These are phyloP conservation scores for Auxenochlorella pyrenoidosa DNA, from an alignment of 139 green algal genomes.

Conservation along the genomic window DNA sequence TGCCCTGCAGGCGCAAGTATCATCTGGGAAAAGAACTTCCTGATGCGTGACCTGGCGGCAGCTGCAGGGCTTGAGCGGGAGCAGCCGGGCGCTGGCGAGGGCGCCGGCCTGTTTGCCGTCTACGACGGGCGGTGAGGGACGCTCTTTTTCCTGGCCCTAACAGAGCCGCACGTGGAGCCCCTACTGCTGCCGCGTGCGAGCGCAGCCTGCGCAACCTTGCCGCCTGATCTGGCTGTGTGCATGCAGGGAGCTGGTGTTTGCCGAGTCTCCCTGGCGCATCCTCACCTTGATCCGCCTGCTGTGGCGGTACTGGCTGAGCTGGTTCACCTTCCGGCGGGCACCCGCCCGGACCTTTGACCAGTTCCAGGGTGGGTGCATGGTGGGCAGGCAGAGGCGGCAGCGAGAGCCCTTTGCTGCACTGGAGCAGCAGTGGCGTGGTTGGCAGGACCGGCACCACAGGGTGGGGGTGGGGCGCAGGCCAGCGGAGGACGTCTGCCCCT, in stretches of 20 bases:
- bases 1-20: slow-evolving; percentile 4
- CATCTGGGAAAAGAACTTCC: neutral
- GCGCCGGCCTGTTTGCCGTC: slow-evolving; percentile 17
- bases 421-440: no score
- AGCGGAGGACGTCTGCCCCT: no score
- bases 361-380: slow-evolving; percentile 13
- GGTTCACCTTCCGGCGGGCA: neutral
- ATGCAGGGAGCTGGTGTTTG: slow-evolving; percentile 26
- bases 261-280: slow-evolving; percentile 30
- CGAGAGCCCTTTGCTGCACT: no score
- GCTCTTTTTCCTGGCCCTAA: no score
- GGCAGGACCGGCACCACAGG: no score
- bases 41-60: neutral
- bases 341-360: neutral
- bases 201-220: no score
- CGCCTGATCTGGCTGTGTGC: no score
- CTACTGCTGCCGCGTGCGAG: neutral
- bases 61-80: slow-evolving; percentile 17
- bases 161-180: no score
- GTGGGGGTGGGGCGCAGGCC: no score
- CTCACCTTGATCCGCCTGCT: slow-evolving; percentile 37
- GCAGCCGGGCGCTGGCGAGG: neutral
- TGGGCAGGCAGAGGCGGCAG: neutral
- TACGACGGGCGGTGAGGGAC: slow-evolving; percentile 25
- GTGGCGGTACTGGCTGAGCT: slow-evolving; percentile 32